phyloP scores from a whole-genome alignment of 345 rosid species.

The Erodium maritimum region DNA sequence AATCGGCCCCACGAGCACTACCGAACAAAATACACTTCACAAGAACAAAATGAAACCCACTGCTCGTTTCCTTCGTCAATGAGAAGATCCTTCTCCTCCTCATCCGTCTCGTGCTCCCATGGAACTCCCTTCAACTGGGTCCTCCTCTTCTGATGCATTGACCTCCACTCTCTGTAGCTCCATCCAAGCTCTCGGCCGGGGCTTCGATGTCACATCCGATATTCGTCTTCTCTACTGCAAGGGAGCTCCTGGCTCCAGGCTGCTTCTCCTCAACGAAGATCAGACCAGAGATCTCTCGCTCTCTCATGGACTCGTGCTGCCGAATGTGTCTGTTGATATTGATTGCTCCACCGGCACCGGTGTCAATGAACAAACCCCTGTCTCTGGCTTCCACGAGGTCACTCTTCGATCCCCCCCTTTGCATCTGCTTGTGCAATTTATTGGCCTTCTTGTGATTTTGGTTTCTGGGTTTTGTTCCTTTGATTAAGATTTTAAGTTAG shows the following conservation, averaged over 20 bases:
- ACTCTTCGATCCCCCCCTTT: slow-evolving; percentile 2
- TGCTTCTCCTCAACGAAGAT: slow-evolving; percentile 57
- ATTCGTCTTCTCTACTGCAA: slow-evolving; percentile 85
- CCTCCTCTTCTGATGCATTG: slow-evolving; percentile 56
- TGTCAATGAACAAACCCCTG: slow-evolving; percentile 39
- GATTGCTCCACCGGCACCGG: slow-evolving; percentile 35
- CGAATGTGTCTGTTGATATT: slow-evolving; percentile 54
- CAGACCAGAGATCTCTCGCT: slow-evolving; percentile 45
- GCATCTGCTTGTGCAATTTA: slow-evolving; percentile 8
- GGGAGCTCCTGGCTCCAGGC: slow-evolving; percentile 84
- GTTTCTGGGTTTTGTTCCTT: slow-evolving; percentile 3
- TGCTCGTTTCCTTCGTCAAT: no score
- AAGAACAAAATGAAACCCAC: no score
- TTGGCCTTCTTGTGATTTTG: not conserved
- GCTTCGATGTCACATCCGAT: slow-evolving; percentile 92
- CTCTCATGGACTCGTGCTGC: slow-evolving; percentile 39
- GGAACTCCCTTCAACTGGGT: slow-evolving; percentile 23
- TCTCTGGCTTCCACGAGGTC: slow-evolving; percentile 75
- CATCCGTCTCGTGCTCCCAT: slow-evolving; percentile 21
- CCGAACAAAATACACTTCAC: no score
- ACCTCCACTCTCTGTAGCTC: slow-evolving; percentile 62
- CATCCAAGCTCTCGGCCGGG: slow-evolving; percentile 90
- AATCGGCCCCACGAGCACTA: no score
- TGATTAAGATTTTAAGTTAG: no score
- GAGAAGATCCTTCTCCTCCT: no score